Base-by-base conservation (phyloP, 1,284 basidiomycete genomes). In the Apiotrichum montevideense region DNA sequence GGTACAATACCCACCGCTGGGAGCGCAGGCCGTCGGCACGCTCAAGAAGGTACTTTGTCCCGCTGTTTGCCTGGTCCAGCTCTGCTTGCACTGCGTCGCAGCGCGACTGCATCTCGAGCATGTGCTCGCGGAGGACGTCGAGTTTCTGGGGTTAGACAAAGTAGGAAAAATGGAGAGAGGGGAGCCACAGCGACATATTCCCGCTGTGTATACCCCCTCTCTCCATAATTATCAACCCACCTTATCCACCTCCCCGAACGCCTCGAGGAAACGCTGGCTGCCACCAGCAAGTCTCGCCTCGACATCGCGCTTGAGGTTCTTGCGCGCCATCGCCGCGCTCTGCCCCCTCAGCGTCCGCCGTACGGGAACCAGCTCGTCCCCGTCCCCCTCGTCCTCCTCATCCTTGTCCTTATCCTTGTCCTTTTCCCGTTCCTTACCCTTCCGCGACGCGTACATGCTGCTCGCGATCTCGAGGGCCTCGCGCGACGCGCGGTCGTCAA, bases 381-480 rank as follows among this genome's bases (percentile, higher is more conserved):
- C 15, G 39, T 40, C 39, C 11, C 13, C 29, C 8, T 13, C 32
- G 35, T 21, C 52, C 78, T 75, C 64, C 73, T 80, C 40, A 63
- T 69, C 29, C 15, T 34, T 44, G 10, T 43, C 53, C 11, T 14
- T 52, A 78, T 75, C 64, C 73, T 80, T 39, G n/a, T 41, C 37
- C 42, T 46, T 52, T 3, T 15, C n/a, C 32, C 13, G 51, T 8
- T 29, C 59, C 56, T 52, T 53, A 9, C 33, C 55, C 46, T 47
- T 56, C 33, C 44, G 43, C 33, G 66, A 57, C 44, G 48, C 54
- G 62, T 92, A 93, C 55, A 91, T 80, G 34, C 87, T 83, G 2
- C 89, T 89, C 37, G 95, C 82, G 0, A 90, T 93, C 56, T 85
- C 81, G 35, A 96, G 80, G 0, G 90, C 92, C 61, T 92, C 87